Conservation (phyloP, 805 yeast genomes). For the Clavispora carvajalis region DNA sequence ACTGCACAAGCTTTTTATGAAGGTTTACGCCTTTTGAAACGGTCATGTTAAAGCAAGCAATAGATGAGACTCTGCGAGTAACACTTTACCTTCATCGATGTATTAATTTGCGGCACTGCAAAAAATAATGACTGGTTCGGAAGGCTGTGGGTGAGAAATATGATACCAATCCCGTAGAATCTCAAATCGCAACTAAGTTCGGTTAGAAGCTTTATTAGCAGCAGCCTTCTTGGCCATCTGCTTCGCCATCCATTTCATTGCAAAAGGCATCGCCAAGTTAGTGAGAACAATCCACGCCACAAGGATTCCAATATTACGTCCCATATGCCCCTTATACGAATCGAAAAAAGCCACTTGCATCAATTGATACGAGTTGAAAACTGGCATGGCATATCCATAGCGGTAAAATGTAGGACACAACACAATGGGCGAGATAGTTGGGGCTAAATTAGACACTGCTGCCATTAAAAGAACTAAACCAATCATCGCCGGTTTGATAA, state of each 20-base stretch:
- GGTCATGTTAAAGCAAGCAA: no score
- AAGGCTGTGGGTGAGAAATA: no score
- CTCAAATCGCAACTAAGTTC: no score
- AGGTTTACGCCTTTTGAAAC: no score
- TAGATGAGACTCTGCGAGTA: no score
- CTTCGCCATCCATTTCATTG: slow-evolving; percentile 16
- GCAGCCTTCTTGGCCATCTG: slow-evolving; percentile 6
- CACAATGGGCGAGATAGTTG: slow-evolving; percentile 27
- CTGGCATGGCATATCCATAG: slow-evolving; percentile 37
- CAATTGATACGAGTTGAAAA: slow-evolving; percentile 24
- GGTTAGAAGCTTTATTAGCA: neutral
- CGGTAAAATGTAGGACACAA: slow-evolving; percentile 27
- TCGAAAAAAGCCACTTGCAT: slow-evolving; percentile 29
- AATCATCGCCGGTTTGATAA: slow-evolving; percentile 22
- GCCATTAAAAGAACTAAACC: slow-evolving; percentile 24
- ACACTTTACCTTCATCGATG: no score
- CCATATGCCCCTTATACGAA: slow-evolving; percentile 31
- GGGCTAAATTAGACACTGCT: slow-evolving; percentile 27
- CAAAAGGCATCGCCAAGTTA: slow-evolving; percentile 22
- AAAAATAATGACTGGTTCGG: no score
- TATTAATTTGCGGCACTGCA: no score
- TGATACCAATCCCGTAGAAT: no score
- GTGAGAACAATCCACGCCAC: slow-evolving; percentile 26
- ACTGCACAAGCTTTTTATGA: no score
- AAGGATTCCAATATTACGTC: slow-evolving; percentile 27